These are phyloP conservation scores for Fraxinus excelsior DNA, from an alignment of 257 asterid genomes.

Conservation along the genomic window DNA sequence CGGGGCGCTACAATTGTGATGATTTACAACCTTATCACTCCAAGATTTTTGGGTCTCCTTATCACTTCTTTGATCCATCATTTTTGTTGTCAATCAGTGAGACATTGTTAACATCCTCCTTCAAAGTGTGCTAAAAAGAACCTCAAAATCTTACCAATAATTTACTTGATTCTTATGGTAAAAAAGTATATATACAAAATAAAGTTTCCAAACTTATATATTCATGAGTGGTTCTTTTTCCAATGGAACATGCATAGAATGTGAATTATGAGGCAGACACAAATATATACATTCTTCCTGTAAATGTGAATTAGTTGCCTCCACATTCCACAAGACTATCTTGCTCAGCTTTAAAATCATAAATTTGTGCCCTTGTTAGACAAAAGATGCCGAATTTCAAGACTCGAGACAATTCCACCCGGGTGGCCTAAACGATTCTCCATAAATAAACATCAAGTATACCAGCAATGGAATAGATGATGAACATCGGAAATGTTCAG, in stretches of 20 bases:
- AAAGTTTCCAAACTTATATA: background rate
- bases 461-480: constrained; percentile 53
- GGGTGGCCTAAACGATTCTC: constrained; percentile 13
- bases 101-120: no score
- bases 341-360: background rate
- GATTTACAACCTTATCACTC: no score
- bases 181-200: background rate
- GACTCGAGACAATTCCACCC: constrained; percentile 1
- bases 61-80: no score
- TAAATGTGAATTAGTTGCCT: background rate
- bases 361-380: background rate
- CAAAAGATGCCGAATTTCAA: background rate
- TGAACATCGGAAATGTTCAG: constrained; percentile 34
- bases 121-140: no score
- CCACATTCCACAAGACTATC: background rate
- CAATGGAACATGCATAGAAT: background rate
- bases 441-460: constrained; percentile 33
- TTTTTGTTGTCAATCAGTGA: no score
- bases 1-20: no score
- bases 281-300: background rate
- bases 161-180: no score
- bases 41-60: no score
- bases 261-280: background rate
- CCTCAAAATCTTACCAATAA: no score
- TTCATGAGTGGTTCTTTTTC: background rate